phyloP scores from a whole-genome alignment of 192 early-diverging fungal species.

The Podila minutissima region DNA sequence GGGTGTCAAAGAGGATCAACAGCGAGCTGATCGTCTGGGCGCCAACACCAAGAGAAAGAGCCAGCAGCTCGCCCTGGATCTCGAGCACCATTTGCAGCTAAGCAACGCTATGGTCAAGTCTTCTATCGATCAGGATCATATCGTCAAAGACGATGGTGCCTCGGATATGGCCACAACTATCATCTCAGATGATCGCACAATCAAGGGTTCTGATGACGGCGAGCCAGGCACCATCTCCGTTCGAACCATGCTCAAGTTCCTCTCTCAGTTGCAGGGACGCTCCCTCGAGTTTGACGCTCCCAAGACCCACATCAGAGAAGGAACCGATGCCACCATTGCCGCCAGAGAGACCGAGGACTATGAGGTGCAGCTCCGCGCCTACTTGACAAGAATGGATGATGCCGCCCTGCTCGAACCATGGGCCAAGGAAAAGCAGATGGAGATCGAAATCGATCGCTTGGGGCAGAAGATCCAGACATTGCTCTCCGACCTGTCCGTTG shows the following conservation, averaged over 20 bases:
- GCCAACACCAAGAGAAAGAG: slow-evolving; percentile 47
- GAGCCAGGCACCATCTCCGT: slow-evolving; percentile 34
- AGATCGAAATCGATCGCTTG: slow-evolving; percentile 32
- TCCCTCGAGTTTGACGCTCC: neutral
- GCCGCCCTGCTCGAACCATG: slow-evolving; percentile 37
- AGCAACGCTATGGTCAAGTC: slow-evolving; percentile 31
- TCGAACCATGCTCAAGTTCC: slow-evolving; percentile 46
- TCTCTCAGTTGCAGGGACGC: slow-evolving; percentile 45
- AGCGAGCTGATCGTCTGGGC: slow-evolving; percentile 35
- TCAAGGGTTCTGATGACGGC: neutral
- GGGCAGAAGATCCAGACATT: slow-evolving; percentile 37
- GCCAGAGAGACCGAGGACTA: slow-evolving; percentile 12
- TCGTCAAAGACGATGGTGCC: neutral
- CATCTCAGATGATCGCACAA: neutral
- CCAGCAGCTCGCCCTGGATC: slow-evolving; percentile 39
- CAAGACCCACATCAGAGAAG: slow-evolving; percentile 20
- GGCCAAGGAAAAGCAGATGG: slow-evolving; percentile 43
- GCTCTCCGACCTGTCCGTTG: slow-evolving; percentile 16
- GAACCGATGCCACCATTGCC: slow-evolving; percentile 20
- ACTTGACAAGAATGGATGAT: slow-evolving; percentile 27
- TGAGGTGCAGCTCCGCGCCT: slow-evolving; percentile 30
- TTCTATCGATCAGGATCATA: neutral
- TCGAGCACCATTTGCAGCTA: slow-evolving; percentile 48
- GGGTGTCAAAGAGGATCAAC: slow-evolving; percentile 44
- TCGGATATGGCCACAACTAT: neutral